Base-by-base conservation (phyloP, 768 basidiomycete species). In the Podaxis pistillaris region DNA sequence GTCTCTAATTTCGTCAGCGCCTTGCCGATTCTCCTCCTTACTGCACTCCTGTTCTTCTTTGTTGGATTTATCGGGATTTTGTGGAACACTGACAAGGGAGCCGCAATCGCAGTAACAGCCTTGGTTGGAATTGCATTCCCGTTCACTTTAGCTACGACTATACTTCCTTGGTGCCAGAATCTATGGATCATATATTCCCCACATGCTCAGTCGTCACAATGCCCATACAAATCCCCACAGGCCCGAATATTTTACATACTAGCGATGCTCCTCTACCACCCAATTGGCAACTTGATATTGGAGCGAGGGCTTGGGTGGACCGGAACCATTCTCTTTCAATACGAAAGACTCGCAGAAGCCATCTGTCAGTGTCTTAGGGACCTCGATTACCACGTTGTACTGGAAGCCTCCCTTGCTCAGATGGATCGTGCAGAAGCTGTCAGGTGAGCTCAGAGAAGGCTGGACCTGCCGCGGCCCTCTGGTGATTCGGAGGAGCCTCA, bases 31-130 rank as follows among this genome's bases (percentile, higher is more conserved):
- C 53, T 70, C 2, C 64, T 70, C 6, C 56, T 67, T 26, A 17
- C 51, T 4, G 55, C 64, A 5, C 64, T 70, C 9, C 33, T 67
- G 17, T 50, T 68, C 2, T 70, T 70, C 57, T 68, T 68, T 33
- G 63, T 46, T 3, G 69, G 69, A 3, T 12, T 70, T 4, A 36
- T 68, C 26, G 64, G 64, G 41, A 51, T 65, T 4, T 55, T 70
- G 2, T 67, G 66, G 63, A 26, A 53, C 24, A 47, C 52, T 13
- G 52, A 63, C 28, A 44, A 47, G 6, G 28, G 26, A 30, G 63
- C 67, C 19, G 66, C 68, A 2, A 28, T 64, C 19, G n/a, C 61
- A 1, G 58, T 66, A 22, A 44, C 56, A 1, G 44, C 44, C 4
- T 47, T 56, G n/a, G 50, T 54, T 49, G 60, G 63, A 41, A 44